Base-by-base conservation (phyloP, 1,139 yeast species). In the Saccharomyces hybrid region DNA sequence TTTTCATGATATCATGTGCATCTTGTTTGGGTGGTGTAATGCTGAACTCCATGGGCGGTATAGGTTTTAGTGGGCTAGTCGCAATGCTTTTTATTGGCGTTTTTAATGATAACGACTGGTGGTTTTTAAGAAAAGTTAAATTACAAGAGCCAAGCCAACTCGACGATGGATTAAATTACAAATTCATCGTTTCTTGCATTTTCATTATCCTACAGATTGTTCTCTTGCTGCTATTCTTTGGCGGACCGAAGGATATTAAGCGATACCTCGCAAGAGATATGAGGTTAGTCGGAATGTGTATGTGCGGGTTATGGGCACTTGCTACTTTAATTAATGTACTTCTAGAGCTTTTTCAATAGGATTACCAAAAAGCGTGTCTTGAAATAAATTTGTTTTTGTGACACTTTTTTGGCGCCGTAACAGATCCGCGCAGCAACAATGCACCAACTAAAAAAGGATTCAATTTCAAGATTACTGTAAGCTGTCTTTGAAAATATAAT, bases 21-120 rank as follows among this genome's bases (percentile, higher is more conserved):
- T 70, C 73, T 16, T 69, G 73, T 54, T 49, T 69, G 2, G 72
- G 72, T 8, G 71, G 73, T 12, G 69, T 67, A 2, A 57, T 69
- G 54, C 58, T 70, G 19, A 69, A 69, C 54, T 65, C 71, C 0
- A 66, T 69, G 69, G 62, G 63, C 11, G 72, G 73, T 5, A 63
- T 70, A 44, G 73, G 73, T 6, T 50, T 70, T 4, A 69, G 72
- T 56, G 71, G 69, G 2, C 56, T 69, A 3, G 56, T 68, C 14
- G 61, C 73, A 0, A 68, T 69, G 67, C 47, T 62, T 9, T 60
- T 66, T 44, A 57, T 63, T 6, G 62, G 61, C 32, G 58, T 55
- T 8, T 58, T 56, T 31, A 50, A 59, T 2, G 52, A 49, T 8
- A 54, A 51, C 7, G 44, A 38, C 11, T 64, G 64, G 66, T 64